Evolutionary conservation across 2,329 filamentous ascomycete genomes (phyloP), one percentile per base, ranked within the genome.

Genomic region (Exophiala sideris): DNA sequence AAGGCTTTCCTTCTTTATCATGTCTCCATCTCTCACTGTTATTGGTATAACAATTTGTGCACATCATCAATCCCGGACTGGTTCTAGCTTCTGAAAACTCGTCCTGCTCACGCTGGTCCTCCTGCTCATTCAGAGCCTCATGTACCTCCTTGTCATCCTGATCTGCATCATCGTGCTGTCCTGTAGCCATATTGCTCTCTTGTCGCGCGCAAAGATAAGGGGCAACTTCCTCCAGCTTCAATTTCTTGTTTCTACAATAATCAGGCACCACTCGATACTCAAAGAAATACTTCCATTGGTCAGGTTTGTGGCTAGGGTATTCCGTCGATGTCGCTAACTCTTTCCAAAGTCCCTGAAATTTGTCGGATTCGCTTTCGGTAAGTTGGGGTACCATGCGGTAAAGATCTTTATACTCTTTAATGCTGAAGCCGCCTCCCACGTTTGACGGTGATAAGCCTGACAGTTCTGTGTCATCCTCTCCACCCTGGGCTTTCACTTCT

Each of bases 211-310:
- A 42, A 34, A 59, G 29, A 21, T 54, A 59, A 29, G 57, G 54
- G 40, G 57, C 50, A 34, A 52, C 48, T 33, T 52, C n/a, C 39
- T 39, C 45, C n/a, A 57, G 56, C 7, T 36, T 24, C 11, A 54
- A 40, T 8, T 51, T 35, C 20, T 60, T 60, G 21, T 50, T 39
- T 40, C 45, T 58, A 29, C 55, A 57, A 51, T 65, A 66, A 16
- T 57, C 54, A 34, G 64, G 63, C 4, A 63, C 32, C 39, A 65
- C 54, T 5, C 50, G 39, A 9, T 52, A 41, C 2, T 60, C 33
- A 33, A 58, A 66, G 40, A 54, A 61, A 9, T 35, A 21, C 44
- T 59, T 51, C 62, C 58, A 64, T 41, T 18, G 39, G 8, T 41
- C 39, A 20, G 39, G 14, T 41, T 21, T 41, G 39, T 41, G 39